Conservation (phyloP, 345 rosid species). For the Populus pruinosa region DNA sequence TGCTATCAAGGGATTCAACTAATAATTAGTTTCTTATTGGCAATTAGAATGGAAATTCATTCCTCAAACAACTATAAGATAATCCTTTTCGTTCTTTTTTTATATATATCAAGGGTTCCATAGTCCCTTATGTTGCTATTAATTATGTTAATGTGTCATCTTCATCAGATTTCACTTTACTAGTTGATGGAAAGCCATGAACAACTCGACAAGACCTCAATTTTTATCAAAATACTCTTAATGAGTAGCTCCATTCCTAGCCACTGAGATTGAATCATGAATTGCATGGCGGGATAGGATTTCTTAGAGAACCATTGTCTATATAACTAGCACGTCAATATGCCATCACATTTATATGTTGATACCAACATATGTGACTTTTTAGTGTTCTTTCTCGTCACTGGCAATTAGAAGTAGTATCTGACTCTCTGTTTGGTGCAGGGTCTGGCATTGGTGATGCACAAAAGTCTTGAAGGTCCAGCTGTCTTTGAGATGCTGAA, state of each 20-base stretch:
- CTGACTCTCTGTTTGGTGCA: slow-evolving; percentile 19
- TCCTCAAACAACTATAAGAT: neutral
- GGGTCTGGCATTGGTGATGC: slow-evolving; percentile 96
- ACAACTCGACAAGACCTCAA: neutral
- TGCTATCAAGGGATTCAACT: neutral
- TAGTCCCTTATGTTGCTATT: neutral
- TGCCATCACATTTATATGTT: neutral
- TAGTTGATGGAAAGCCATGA: neutral
- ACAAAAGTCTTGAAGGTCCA: slow-evolving; percentile 67
- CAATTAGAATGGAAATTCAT: neutral
- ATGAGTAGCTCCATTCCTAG: neutral
- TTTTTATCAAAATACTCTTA: neutral
- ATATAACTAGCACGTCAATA: neutral
- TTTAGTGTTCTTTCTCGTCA: neutral
- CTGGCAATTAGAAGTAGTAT: neutral
- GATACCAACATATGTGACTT: neutral
- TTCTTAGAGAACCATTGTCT: neutral
- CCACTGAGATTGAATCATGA: neutral
- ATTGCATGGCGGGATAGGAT: neutral
- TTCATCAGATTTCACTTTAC: neutral
- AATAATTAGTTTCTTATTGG: neutral
- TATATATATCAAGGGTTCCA: neutral
- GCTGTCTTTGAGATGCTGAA: slow-evolving; percentile 80
- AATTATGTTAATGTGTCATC: neutral
- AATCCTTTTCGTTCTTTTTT: neutral